A percentile compares a stretch with the other conserved stretches of the same genome.
Conservation (phyloP, 2,329 filamentous ascomycete species). For the Pochonia chlamydosporia region DNA sequence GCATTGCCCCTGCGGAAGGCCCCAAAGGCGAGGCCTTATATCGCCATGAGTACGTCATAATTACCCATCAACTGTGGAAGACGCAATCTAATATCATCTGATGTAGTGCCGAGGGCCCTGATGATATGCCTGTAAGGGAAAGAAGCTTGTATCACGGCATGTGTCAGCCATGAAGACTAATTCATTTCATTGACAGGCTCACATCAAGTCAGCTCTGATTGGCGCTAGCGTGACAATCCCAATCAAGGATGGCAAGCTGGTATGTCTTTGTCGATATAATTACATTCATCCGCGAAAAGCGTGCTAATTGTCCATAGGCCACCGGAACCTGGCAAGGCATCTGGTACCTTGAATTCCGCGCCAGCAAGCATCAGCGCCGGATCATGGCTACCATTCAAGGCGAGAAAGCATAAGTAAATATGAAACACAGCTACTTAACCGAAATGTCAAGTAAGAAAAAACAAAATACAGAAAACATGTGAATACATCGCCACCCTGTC, state of each 20-base stretch:
- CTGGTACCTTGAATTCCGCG: conserved; percentile 90
- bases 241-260: conserved; percentile 78
- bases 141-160: not conserved
- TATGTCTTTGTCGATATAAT: conserved; percentile 27
- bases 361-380: conserved; percentile 67
- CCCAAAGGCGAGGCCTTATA: conserved; percentile 70
- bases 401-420: conserved; percentile 57
- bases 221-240: conserved; percentile 88
- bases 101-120: conserved; percentile 68
- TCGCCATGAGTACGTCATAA: conserved; percentile 50
- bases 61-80: not conserved
- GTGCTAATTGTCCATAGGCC: conserved; percentile 30
- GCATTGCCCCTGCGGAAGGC: conserved; percentile 76
- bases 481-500: not conserved
- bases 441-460: conserved; percentile 1
- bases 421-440: not conserved
- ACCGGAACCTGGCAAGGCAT: conserved; percentile 79
- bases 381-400: conserved; percentile 94
- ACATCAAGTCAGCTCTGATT: conserved; percentile 86
- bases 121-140: conserved; percentile 79
- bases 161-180: not conserved
- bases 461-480: not conserved
- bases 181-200: conserved; percentile 51
- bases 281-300: not conserved
- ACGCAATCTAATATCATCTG: not conserved